These are phyloP conservation scores for Phoma sp. DNA, from an alignment of 2,329 filamentous ascomycete genomes.

Conservation along the genomic window DNA sequence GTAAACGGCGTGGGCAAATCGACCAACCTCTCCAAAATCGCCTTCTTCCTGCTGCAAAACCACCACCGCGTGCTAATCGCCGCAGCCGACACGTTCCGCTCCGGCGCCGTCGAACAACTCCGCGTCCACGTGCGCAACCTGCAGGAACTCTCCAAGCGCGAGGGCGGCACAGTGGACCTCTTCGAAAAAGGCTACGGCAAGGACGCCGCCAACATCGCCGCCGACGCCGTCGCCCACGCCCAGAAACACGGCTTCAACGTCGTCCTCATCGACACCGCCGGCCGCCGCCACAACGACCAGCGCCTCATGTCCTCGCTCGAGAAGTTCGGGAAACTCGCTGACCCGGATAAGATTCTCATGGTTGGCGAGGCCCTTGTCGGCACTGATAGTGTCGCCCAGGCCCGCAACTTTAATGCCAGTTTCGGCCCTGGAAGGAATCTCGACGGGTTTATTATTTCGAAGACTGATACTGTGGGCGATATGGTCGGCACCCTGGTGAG, in stretches of 20 bases:
- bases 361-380: slow-evolving; percentile 92
- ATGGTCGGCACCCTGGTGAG: slow-evolving; percentile 97
- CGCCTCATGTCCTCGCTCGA: slow-evolving; percentile 95
- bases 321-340: slow-evolving; percentile 95
- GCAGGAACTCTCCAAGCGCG: slow-evolving; percentile 82
- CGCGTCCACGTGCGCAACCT: slow-evolving; percentile 94
- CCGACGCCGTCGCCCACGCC: slow-evolving; percentile 87
- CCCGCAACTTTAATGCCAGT: slow-evolving; percentile 91
- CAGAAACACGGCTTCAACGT: slow-evolving; percentile 81
- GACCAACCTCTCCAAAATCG: slow-evolving; percentile 84
- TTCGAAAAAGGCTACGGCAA: slow-evolving; percentile 99
- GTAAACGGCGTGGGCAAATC: slow-evolving; percentile 99
- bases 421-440: slow-evolving; percentile 82
- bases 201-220: slow-evolving; percentile 92
- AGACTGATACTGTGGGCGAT: slow-evolving; percentile 99
- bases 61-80: slow-evolving; percentile 62
- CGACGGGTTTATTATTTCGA: slow-evolving; percentile 97
- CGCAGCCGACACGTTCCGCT: slow-evolving; percentile 75
- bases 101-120: slow-evolving; percentile 94
- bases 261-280: slow-evolving; percentile 95
- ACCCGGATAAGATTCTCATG: slow-evolving; percentile 99
- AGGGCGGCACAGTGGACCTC: slow-evolving; percentile 80
- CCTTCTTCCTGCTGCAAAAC: slow-evolving; percentile 14
- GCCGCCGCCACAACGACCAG: slow-evolving; percentile 92
- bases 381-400: slow-evolving; percentile 93